These are phyloP conservation scores for Pleurotus platypus DNA, from an alignment of 768 basidiomycete species.

Conservation along the genomic window DNA sequence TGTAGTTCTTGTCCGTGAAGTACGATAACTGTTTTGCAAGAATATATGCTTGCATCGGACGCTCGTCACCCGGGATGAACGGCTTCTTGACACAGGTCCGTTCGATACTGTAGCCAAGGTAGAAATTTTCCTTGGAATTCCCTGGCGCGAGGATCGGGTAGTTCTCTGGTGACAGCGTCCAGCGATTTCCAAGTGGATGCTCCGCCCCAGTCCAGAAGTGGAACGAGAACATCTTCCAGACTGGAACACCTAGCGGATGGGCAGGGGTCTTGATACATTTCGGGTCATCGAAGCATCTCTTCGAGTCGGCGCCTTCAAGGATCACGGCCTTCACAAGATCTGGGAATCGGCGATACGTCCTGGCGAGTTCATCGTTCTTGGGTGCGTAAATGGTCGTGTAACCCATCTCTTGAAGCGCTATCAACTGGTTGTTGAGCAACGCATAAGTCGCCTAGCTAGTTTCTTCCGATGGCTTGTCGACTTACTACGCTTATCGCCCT, in stretches of 20 bases:
- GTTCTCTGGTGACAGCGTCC: constrained; percentile 29
- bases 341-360: constrained; percentile 16
- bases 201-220: constrained; percentile 18
- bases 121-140: constrained; percentile 3
- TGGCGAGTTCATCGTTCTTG: neutral
- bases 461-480: too few relatives aligned
- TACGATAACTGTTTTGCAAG: constrained; percentile 26
- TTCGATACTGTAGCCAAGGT: constrained; percentile 28
- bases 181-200: constrained; percentile 21
- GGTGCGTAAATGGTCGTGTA: constrained; percentile 1
- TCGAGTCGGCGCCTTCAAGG: neutral
- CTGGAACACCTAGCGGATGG: constrained; percentile 30
- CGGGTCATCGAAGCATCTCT: neutral
- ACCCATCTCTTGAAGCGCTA: neutral
- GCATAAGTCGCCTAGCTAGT: neutral
- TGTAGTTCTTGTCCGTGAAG: constrained; percentile 19
- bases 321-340: constrained; percentile 26
- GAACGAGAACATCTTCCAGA: constrained; percentile 33
- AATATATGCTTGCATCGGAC: constrained; percentile 22
- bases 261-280: constrained; percentile 21
- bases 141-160: constrained; percentile 3
- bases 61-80: constrained; percentile 21
- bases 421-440: neutral
- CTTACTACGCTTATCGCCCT: constrained; percentile 2
- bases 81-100: constrained; percentile 19